Evolutionary conservation across 179 eudicot species (phyloP).

Genomic region (Silene noctiflora): DNA sequence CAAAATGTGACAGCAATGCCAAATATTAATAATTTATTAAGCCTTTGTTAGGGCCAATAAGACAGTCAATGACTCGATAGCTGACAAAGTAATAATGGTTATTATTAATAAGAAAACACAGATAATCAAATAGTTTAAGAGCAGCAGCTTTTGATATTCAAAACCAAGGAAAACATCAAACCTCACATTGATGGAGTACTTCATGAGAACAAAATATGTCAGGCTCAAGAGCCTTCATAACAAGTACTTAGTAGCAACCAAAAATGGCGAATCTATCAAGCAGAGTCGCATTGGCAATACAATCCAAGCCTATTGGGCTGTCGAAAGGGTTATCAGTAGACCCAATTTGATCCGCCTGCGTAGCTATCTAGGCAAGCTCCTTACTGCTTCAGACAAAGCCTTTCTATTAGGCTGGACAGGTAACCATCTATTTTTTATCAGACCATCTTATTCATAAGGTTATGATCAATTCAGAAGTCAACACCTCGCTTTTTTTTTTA

Average conservation of each 20-base stretch:
- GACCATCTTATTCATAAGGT: no score
- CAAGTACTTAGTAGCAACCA: constrained; percentile 25
- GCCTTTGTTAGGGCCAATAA: no score
- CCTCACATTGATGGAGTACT: constrained; percentile 23
- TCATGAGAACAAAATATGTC: constrained; percentile 23
- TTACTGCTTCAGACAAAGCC: constrained; percentile 38
- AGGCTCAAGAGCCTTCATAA: constrained; percentile 29
- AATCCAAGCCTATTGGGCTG: constrained; percentile 26
- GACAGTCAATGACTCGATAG: no score
- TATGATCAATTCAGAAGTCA: no score
- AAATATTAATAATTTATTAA: no score
- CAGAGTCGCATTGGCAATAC: constrained; percentile 27
- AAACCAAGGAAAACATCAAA: not conserved
- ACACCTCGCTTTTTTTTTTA: no score
- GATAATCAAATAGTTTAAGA: no score
- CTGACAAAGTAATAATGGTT: no score
- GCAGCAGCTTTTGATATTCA: no score
- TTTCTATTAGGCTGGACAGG: constrained; percentile 46
- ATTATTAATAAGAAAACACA: no score
- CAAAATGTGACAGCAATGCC: no score
- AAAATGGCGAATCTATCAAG: constrained; percentile 29
- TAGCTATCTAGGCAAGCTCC: constrained; percentile 32
- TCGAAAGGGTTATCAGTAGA: constrained; percentile 18
- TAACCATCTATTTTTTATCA: not conserved
- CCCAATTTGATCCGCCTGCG: constrained; percentile 26